Base-by-base conservation (phyloP, 148 eudicot genomes). In the Vaccinium macrocarpon region DNA sequence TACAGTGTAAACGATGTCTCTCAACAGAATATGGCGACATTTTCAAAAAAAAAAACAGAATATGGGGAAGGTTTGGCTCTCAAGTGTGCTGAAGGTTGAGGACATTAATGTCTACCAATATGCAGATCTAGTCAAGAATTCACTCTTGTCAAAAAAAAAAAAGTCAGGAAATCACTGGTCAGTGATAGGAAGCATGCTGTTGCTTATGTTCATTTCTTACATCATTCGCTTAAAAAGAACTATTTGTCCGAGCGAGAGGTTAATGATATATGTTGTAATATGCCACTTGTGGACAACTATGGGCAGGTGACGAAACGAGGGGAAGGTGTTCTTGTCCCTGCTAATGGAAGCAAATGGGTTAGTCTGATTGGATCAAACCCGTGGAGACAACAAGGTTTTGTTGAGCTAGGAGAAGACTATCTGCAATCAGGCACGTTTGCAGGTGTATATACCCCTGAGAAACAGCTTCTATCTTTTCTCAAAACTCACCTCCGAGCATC, bases 261-360 rank as follows among this genome's bases (percentile, higher is more conserved):
- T 52, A 15, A 66, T 12, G 3, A 4, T 5, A 29, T 91, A 25
- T 88, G 90, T 76, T 14, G 14, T 32, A 23, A 1, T n/a, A 89
- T 93, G 91, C 95, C 93, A 35, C 82, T 92, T 5, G 82, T 92
- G 23, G 87, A 91, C 70, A 85, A 78, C 14, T 88, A 86, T 83
- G 90, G 92, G 6, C 38, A 27, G n/a, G 79, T 92, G 59, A 72
- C 46, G 32, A 8, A 21, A 8, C 0, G 4, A 9, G 46, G 86
- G 46, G 59, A 79, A 25, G 86, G 84, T 25, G 88, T 89, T 64
- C 90, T 93, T 81, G 89, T 93, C 66, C 97, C 97, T 48, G 91
- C 94, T 0, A 87, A 86, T 21, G 91, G 88, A 16, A 92, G 97
- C 90, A 88, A 87, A 61, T 94, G 95, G 95, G 87, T 91, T 8